Conservation (phyloP, 257 asterid genomes). For the Misopates orontium region DNA sequence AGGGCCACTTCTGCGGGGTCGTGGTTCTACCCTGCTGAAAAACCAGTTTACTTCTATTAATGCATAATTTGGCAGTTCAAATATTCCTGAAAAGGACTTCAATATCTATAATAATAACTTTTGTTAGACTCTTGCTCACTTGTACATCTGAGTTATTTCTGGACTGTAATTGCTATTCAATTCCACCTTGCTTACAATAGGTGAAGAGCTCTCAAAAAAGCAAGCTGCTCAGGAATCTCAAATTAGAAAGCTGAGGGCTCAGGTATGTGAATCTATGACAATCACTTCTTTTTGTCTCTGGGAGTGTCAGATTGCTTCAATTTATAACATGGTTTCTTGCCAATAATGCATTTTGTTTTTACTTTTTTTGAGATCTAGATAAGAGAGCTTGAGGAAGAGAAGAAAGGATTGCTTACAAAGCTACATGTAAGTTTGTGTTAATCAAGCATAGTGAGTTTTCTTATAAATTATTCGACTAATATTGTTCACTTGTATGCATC, state of each 20-base stretch:
- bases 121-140: slow-evolving; percentile 5
- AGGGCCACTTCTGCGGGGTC: no score
- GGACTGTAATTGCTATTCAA: slow-evolving; percentile 12
- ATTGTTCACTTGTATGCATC: no score
- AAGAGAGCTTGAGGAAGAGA: slow-evolving; percentile 99
- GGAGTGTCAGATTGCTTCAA: slow-evolving; percentile 23
- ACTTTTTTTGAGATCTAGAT: slow-evolving; percentile 73
- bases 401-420: slow-evolving; percentile 78
- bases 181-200: no score
- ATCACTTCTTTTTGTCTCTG: slow-evolving; percentile 21
- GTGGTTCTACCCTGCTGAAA: no score
- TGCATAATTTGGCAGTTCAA: no score
- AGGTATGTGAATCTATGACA: slow-evolving; percentile 53
- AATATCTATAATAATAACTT: no score
- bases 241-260: slow-evolving; percentile 95
- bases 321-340: background rate
- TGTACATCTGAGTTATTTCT: slow-evolving; percentile 11
- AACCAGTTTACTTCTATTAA: no score
- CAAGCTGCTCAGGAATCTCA: slow-evolving; percentile 97
- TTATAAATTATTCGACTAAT: no score
- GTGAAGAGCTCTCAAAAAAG: slow-evolving; percentile 97
- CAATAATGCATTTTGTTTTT: background rate
- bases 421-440: slow-evolving; percentile 58
- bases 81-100: no score
- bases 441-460: background rate